Evolutionary conservation across 768 basidiomycete species (phyloP).

Genomic region (Strobilomyces dryophilus): DNA sequence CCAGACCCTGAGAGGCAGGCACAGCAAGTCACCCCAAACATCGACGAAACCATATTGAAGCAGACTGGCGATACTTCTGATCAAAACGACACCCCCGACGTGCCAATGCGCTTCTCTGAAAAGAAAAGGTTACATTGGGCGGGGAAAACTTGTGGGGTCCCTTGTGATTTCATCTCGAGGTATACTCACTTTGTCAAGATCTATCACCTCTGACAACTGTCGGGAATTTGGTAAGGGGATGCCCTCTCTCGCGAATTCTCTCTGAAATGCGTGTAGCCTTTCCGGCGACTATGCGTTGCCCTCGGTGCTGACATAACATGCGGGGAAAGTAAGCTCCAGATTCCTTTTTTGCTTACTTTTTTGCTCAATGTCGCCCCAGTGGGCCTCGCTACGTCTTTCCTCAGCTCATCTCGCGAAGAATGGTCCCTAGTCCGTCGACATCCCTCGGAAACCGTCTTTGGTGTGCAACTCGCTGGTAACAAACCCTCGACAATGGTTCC

Average conservation of each 20-base stretch:
- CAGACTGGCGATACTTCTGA: constrained; percentile 34
- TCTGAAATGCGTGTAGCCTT: constrained; percentile 55
- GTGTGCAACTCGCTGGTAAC: constrained; percentile 89
- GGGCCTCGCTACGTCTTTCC: constrained; percentile 91
- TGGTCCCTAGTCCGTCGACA: constrained; percentile 92
- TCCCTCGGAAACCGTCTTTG: constrained; percentile 82
- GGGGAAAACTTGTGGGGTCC: constrained; percentile 73
- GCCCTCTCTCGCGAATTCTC: not conserved
- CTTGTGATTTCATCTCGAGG: constrained; percentile 1
- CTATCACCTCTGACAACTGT: constrained; percentile 89
- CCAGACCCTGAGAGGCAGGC: not conserved
- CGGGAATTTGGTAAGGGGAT: constrained; percentile 71
- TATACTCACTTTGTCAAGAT: constrained; percentile 38
- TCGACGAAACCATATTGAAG: constrained; percentile 21
- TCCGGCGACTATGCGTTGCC: constrained; percentile 81
- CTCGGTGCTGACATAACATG: constrained; percentile 94
- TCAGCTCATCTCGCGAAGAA: constrained; percentile 86
- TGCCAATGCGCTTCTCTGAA: constrained; percentile 66
- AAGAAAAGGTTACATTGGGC: constrained; percentile 86
- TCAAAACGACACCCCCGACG: constrained; percentile 61
- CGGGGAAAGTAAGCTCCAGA: constrained; percentile 64
- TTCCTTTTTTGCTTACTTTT: not conserved
- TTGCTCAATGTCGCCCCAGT: constrained; percentile 39
- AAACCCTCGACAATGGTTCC: constrained; percentile 76
- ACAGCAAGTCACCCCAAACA: too few species aligned